Conservation (phyloP, 2,329 filamentous ascomycete genomes). For the Fonsecaea multimorphosa region DNA sequence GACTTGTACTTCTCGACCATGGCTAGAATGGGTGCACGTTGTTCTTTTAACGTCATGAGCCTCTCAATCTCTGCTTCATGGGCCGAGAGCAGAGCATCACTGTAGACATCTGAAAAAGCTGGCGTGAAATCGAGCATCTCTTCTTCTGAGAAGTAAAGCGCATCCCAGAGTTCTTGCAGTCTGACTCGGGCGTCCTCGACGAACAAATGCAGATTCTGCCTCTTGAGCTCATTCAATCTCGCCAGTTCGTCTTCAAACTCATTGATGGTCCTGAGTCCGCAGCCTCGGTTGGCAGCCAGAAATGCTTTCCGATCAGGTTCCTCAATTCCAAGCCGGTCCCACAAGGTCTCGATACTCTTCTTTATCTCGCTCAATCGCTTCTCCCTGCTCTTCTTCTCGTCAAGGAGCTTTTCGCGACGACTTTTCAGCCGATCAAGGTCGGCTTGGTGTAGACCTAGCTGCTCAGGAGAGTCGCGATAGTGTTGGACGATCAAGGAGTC, state of each 20-base stretch:
- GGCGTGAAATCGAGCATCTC: conserved; percentile 99
- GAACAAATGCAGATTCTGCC: conserved; percentile 92
- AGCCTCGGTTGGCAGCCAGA: conserved; percentile 84
- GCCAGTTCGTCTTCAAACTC: conserved; percentile 92
- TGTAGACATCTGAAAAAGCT: conserved; percentile 96
- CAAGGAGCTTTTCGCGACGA: conserved; percentile 80
- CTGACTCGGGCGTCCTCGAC: conserved; percentile 91
- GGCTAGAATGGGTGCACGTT: conserved; percentile 81
- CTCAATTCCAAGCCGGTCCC: conserved; percentile 85
- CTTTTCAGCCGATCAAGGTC: conserved; percentile 75
- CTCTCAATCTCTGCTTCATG: conserved; percentile 90
- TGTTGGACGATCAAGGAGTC: conserved; percentile 85
- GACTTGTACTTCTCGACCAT: conserved; percentile 83
- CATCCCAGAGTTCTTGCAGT: conserved; percentile 94
- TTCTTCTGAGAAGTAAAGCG: conserved; percentile 91
- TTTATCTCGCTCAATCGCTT: conserved; percentile 77
- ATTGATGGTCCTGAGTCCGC: conserved; percentile 88
- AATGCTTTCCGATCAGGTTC: conserved; percentile 84
- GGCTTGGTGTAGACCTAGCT: conserved; percentile 88
- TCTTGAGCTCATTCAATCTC: conserved; percentile 87
- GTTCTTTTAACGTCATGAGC: conserved; percentile 80
- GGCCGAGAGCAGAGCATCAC: conserved; percentile 89
- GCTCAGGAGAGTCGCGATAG: conserved; percentile 89
- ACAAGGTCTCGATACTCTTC: conserved; percentile 79
- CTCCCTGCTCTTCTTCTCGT: conserved; percentile 88